Conservation (phyloP, 2,329 filamentous ascomycete genomes). For the Coleophoma crateriformis region DNA sequence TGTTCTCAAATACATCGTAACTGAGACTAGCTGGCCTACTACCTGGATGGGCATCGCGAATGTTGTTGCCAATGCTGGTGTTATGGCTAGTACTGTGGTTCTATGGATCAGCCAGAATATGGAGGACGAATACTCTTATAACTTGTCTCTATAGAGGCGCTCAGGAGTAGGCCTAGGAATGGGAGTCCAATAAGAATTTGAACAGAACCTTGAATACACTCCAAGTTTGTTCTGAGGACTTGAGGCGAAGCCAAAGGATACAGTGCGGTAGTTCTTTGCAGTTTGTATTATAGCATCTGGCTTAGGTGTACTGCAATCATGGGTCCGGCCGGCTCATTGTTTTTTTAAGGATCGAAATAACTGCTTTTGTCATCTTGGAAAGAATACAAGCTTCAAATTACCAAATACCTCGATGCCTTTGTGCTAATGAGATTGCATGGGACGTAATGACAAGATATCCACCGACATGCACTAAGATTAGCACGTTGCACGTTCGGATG, state of each 20-base stretch:
- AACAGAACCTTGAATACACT: background rate
- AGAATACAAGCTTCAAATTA: background rate
- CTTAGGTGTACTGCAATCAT: background rate
- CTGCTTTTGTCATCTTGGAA: background rate
- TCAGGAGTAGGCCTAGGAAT: background rate
- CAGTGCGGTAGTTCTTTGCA: background rate
- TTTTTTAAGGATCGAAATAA: background rate
- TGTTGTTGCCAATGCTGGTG: conserved; percentile 58
- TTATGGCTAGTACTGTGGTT: conserved; percentile 56
- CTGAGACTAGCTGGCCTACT: conserved; percentile 51
- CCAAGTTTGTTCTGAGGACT: too few species aligned
- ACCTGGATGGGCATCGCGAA: conserved; percentile 62
- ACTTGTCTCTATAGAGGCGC: conserved; percentile 46
- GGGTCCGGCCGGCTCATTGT: too few species aligned
- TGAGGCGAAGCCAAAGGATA: background rate
- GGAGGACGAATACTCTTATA: conserved; percentile 68
- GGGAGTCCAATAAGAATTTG: background rate
- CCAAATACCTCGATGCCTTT: background rate
- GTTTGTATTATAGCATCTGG: conserved; percentile 5
- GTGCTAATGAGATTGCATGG: background rate
- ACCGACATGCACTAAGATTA: too few species aligned
- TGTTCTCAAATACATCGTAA: conserved; percentile 59
- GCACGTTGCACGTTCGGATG: background rate
- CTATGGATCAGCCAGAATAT: conserved; percentile 68
- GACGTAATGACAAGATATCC: background rate